Evolutionary conservation across 441 rosid species (phyloP).

Genomic region (Gossypium aridum): DNA sequence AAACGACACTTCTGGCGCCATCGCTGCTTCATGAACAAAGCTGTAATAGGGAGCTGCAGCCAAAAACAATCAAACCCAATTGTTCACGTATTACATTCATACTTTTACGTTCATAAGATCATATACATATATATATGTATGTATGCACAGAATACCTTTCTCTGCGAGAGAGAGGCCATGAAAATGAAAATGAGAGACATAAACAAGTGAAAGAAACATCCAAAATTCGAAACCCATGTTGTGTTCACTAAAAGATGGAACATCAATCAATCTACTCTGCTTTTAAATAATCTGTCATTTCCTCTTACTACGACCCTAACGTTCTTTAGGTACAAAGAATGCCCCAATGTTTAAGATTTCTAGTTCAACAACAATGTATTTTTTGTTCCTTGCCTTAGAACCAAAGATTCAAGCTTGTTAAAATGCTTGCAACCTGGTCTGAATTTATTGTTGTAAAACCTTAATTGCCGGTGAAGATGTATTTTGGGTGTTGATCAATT

Average conservation of each 20-base stretch:
- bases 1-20: slow-evolving; percentile 31
- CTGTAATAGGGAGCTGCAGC: slow-evolving; percentile 33
- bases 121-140: not conserved
- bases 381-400: not conserved
- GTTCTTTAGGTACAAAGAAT: slow-evolving; percentile 1
- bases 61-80: not conserved
- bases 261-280: not conserved
- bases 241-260: not conserved
- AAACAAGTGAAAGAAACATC: slow-evolving; percentile 7
- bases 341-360: not conserved
- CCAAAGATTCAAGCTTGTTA: not conserved
- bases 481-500: not conserved
- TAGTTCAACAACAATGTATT: not conserved
- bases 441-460: not conserved
- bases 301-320: slow-evolving; percentile 1
- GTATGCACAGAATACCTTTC: slow-evolving; percentile 24
- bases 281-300: slow-evolving; percentile 1
- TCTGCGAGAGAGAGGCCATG: slow-evolving; percentile 27
- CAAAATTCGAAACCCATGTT: slow-evolving; percentile 8
- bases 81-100: not conserved
- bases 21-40: slow-evolving; percentile 42
- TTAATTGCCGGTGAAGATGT: not conserved
- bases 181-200: slow-evolving; percentile 19
- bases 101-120: not conserved
- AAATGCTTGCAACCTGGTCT: not conserved